Conservation (phyloP, 495 filamentous ascomycete species). For the Penicillium ucsense region DNA sequence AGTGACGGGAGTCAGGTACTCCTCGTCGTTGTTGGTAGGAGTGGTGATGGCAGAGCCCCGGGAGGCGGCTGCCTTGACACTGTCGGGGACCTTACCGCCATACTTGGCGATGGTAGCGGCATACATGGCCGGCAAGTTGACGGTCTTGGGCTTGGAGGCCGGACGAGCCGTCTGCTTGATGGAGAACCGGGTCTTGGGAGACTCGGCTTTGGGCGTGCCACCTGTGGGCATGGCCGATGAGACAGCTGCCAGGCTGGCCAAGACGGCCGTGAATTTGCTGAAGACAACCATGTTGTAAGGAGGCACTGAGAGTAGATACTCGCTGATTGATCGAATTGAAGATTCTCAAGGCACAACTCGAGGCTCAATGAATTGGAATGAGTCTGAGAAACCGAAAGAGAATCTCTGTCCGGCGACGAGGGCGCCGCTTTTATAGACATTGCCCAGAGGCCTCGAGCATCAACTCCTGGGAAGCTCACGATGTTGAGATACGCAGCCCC, state of each 20-base stretch:
- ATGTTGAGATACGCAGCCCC: no score
- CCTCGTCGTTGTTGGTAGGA: slow-evolving; percentile 48
- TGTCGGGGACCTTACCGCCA: slow-evolving; percentile 27
- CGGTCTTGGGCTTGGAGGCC: slow-evolving; percentile 17
- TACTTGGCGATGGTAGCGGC: slow-evolving; percentile 37
- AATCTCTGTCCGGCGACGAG: slow-evolving; percentile 3
- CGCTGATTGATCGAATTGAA: neutral
- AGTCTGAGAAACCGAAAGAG: slow-evolving; percentile 3
- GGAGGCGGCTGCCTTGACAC: slow-evolving; percentile 34
- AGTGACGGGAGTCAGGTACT: slow-evolving; percentile 59
- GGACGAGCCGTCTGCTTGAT: slow-evolving; percentile 26
- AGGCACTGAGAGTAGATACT: neutral
- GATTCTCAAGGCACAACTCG: slow-evolving; percentile 7
- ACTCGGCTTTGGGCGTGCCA: slow-evolving; percentile 21
- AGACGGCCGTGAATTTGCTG: slow-evolving; percentile 25
- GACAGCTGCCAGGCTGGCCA: slow-evolving; percentile 23
- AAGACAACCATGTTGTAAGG: slow-evolving; percentile 33
- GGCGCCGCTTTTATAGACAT: slow-evolving; percentile 16
- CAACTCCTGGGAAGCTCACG: no score
- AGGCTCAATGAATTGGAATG: slow-evolving; percentile 5
- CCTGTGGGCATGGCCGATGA: slow-evolving; percentile 25
- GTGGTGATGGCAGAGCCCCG: slow-evolving; percentile 40
- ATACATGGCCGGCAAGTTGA: slow-evolving; percentile 34
- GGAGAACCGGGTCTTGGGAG: slow-evolving; percentile 35
- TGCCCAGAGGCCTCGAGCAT: neutral